Percentiles rank a stretch among this genome's conserved stretches.
Evolutionary conservation across 805 yeast genomes (phyloP).

Genomic region (Monosporozyma yasuniensis): DNA sequence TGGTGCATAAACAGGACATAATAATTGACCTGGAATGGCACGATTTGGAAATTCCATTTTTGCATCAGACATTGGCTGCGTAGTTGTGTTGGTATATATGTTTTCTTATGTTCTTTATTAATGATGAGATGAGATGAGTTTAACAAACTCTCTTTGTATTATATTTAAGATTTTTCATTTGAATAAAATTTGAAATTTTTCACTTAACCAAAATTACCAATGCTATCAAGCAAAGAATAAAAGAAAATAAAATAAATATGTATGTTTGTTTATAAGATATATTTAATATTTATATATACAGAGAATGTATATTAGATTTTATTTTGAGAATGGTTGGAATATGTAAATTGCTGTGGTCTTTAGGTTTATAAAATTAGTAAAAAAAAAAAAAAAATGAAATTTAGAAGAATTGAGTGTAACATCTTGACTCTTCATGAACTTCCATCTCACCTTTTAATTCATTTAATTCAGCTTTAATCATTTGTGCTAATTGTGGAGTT

Average conservation of each 20-base stretch:
- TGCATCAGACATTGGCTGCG: background rate
- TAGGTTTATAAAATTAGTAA: background rate
- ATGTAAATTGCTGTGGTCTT: background rate
- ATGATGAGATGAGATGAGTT: slow-evolving; percentile 1
- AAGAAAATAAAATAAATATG: background rate
- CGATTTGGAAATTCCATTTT: slow-evolving; percentile 30
- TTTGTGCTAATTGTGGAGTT: slow-evolving; percentile 79
- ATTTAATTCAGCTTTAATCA: slow-evolving; percentile 79
- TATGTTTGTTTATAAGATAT: background rate
- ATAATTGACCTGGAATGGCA: slow-evolving; percentile 76
- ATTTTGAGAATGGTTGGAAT: background rate
- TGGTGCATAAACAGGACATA: slow-evolving; percentile 47
- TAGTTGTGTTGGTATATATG: background rate
- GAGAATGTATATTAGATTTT: background rate
- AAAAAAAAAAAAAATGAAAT: background rate
- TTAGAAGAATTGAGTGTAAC: slow-evolving; percentile 76
- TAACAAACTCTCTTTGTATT: background rate
- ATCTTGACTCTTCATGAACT: slow-evolving; percentile 67
- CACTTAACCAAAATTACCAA: background rate
- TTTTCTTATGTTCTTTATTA: background rate
- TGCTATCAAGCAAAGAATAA: background rate
- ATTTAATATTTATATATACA: background rate
- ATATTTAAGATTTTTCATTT: background rate
- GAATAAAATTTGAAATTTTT: slow-evolving; percentile 1
- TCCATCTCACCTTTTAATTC: slow-evolving; percentile 71